These are phyloP conservation scores for Clitopilus passeckerianus DNA, from an alignment of 768 basidiomycete species.

Conservation along the genomic window DNA sequence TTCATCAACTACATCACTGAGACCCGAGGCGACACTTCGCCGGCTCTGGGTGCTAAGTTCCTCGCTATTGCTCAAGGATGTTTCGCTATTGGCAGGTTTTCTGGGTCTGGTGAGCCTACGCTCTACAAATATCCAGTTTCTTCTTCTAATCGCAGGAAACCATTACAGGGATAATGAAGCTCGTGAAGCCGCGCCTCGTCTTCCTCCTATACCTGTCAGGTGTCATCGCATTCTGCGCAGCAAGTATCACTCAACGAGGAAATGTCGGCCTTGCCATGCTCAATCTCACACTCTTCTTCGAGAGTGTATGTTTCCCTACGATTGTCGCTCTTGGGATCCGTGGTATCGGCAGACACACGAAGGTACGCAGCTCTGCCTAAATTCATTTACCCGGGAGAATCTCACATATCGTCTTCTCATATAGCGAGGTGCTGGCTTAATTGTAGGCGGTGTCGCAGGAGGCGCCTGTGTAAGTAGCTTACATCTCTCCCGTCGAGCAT, in stretches of 20 bases:
- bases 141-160: not conserved
- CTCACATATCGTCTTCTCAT: not conserved
- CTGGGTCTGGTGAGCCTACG: conserved; percentile 19
- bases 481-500: not conserved
- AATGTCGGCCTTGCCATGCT: conserved; percentile 25
- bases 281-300: conserved; percentile 26
- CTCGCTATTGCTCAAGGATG: conserved; percentile 27
- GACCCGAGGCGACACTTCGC: conserved; percentile 15
- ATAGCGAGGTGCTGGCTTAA: conserved; percentile 25
- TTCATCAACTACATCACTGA: conserved; percentile 30
- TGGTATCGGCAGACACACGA: conserved; percentile 26
- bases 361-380: conserved; percentile 4
- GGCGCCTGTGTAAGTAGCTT: conserved; percentile 21
- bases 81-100: conserved; percentile 25
- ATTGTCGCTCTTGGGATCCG: conserved; percentile 27
- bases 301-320: conserved; percentile 30
- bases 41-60: conserved; percentile 22
- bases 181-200: conserved; percentile 21
- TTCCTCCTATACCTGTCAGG: conserved; percentile 22
- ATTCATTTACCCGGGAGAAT: not conserved
- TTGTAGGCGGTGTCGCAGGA: conserved; percentile 26
- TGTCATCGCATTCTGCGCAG: conserved; percentile 22
- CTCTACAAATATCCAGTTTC: not conserved
- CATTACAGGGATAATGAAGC: conserved; percentile 19
- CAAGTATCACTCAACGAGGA: conserved; percentile 22